phyloP scores from a whole-genome alignment of 2,329 filamentous ascomycete species.

The Fusarium marasasianum region DNA sequence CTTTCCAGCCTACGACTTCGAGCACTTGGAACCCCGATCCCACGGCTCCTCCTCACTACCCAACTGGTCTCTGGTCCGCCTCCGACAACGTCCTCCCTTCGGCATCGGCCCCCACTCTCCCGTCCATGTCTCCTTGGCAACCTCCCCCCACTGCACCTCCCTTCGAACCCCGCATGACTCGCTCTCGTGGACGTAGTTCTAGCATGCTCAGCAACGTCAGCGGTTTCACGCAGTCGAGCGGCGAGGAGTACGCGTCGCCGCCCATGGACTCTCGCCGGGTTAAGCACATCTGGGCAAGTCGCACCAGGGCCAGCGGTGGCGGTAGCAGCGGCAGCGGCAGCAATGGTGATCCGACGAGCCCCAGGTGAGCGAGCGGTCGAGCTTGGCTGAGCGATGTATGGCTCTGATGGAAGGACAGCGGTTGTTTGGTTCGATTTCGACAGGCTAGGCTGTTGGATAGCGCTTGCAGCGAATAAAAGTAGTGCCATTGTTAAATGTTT shows the following conservation, averaged over 20 bases:
- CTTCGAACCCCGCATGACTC: constrained; percentile 49
- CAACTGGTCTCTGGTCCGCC: constrained; percentile 50
- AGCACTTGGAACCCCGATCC: constrained; percentile 50
- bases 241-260: constrained; percentile 54
- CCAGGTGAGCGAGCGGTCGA: constrained; percentile 25
- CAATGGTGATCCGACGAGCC: constrained; percentile 63
- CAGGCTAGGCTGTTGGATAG: constrained; percentile 40
- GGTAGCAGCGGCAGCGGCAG: constrained; percentile 62
- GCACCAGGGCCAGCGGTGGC: constrained; percentile 46
- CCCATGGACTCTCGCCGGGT: constrained; percentile 33
- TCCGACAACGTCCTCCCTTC: constrained; percentile 48
- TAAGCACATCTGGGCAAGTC: constrained; percentile 40
- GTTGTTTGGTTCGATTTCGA: constrained; percentile 24
- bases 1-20: constrained; percentile 36
- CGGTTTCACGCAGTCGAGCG: constrained; percentile 72
- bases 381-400: neutral
- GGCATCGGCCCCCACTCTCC: constrained; percentile 43
- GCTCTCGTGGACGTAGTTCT: constrained; percentile 67
- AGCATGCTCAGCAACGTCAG: constrained; percentile 74
- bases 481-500: constrained; percentile 40
- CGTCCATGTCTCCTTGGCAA: constrained; percentile 48
- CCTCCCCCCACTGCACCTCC: constrained; percentile 52
- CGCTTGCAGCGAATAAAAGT: constrained; percentile 41
- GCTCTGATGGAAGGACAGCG: constrained; percentile 8
- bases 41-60: constrained; percentile 48